Conservation (phyloP, 306 rosid species). For the Crotalaria pallida region DNA sequence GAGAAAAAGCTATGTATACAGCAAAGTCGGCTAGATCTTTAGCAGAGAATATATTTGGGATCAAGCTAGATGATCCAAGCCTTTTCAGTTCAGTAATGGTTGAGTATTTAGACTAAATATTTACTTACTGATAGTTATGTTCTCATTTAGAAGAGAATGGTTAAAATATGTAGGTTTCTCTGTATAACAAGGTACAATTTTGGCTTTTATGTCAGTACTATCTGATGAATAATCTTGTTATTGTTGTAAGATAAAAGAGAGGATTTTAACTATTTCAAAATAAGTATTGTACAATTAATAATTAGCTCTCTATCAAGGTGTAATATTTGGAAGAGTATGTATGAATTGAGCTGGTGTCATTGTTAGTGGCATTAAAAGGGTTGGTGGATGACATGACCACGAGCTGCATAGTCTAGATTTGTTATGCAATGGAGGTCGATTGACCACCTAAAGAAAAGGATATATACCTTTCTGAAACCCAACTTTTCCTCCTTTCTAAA, state of each 20-base stretch:
- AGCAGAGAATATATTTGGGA: conserved; percentile 15
- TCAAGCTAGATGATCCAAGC: conserved; percentile 13
- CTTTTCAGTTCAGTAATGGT: conserved; percentile 6
- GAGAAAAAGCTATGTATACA: background rate
- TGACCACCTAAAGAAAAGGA: background rate
- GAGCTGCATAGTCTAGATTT: background rate
- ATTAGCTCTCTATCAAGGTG: background rate
- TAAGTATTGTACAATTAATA: background rate
- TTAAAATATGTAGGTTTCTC: background rate
- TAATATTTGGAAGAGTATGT: background rate
- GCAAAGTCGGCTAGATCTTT: conserved; percentile 2
- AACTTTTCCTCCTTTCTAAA: background rate
- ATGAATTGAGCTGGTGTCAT: background rate
- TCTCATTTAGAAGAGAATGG: conserved; percentile 15
- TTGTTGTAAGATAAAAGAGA: conserved; percentile 1
- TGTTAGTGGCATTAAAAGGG: background rate
- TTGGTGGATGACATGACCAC: background rate
- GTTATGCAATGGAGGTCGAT: background rate
- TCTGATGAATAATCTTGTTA: conserved; percentile 3
- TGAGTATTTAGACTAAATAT: conserved; percentile 13
- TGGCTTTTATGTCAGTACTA: background rate
- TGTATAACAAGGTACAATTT: conserved; percentile 4
- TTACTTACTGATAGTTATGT: background rate
- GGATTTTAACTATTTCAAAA: background rate
- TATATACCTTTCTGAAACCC: background rate